These are phyloP conservation scores for Erysimum cheiri DNA, from an alignment of 441 rosid genomes.

Conservation along the genomic window DNA sequence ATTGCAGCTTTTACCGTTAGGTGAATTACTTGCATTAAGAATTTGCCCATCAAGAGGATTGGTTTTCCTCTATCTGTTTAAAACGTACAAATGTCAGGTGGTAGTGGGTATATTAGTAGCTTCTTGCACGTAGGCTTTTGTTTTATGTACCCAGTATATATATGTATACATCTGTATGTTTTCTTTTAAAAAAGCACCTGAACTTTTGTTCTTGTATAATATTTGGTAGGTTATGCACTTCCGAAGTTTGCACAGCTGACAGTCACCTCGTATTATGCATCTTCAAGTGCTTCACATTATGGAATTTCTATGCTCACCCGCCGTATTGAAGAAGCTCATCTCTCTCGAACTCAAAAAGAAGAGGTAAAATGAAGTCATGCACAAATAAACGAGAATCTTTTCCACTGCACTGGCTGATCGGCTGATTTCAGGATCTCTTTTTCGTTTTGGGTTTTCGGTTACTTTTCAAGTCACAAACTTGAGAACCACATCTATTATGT, in stretches of 20 bases:
- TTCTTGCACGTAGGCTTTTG: slow-evolving; percentile 8
- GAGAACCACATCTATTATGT: slow-evolving; percentile 18
- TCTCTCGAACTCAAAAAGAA: slow-evolving; percentile 54
- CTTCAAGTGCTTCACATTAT: slow-evolving; percentile 90
- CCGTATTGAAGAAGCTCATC: slow-evolving; percentile 67
- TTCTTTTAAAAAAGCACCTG: slow-evolving; percentile 24
- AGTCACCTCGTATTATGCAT: slow-evolving; percentile 85
- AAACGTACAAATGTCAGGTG: slow-evolving; percentile 22
- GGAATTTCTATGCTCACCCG: slow-evolving; percentile 83
- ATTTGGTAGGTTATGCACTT: slow-evolving; percentile 71
- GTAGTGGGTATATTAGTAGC: slow-evolving; percentile 10
- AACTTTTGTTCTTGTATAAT: slow-evolving; percentile 12
- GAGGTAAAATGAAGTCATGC: slow-evolving; percentile 52
- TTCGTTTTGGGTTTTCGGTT: neutral
- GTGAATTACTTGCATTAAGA: neutral
- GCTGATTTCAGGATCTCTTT: slow-evolving; percentile 20
- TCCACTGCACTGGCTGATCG: slow-evolving; percentile 18
- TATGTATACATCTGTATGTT: neutral
- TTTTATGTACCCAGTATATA: slow-evolving; percentile 6
- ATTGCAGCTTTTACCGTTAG: neutral
- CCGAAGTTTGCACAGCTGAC: slow-evolving; percentile 85
- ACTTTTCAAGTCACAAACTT: slow-evolving; percentile 26
- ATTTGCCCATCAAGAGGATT: neutral
- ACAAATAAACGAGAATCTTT: slow-evolving; percentile 26
- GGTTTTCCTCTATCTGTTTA: neutral